Percentiles rank a stretch among this genome's conserved stretches.
Evolutionary conservation across 2,329 filamentous ascomycete species (phyloP).

Genomic region (Colletotrichum viniferum): DNA sequence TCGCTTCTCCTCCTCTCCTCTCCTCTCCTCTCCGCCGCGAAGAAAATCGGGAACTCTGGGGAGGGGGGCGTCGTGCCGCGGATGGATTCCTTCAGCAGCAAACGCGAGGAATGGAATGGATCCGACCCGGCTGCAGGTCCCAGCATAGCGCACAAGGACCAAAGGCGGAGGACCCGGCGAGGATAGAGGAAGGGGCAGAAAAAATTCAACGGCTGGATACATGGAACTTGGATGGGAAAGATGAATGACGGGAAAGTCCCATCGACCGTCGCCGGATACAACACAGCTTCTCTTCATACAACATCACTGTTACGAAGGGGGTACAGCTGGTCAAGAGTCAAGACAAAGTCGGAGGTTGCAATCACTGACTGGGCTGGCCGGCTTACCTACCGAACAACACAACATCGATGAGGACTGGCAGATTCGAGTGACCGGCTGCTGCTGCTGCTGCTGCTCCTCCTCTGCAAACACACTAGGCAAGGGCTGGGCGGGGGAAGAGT

Average conservation of each 20-base stretch:
- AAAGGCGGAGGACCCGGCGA: slow-evolving; percentile 13
- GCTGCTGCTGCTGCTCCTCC: neutral
- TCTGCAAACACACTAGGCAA: neutral
- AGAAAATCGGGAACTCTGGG: slow-evolving; percentile 6
- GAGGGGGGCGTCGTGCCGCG: slow-evolving; percentile 2
- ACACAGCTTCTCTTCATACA: neutral
- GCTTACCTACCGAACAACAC: neutral
- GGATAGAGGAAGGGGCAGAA: neutral
- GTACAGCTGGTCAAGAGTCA: neutral
- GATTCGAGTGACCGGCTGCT: neutral
- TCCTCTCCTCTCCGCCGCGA: neutral
- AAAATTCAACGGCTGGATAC: neutral
- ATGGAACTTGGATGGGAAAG: neutral
- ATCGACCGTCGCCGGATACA: neutral
- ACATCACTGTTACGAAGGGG: neutral
- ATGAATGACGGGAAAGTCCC: neutral
- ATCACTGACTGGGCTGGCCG: neutral
- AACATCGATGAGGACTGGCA: neutral
- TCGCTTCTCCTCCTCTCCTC: neutral
- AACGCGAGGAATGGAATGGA: slow-evolving; percentile 10
- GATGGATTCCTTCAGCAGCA: slow-evolving; percentile 17
- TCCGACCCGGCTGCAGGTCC: slow-evolving; percentile 18
- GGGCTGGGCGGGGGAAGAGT: slow-evolving; percentile 6
- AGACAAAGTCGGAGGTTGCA: neutral
- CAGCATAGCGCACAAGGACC: slow-evolving; percentile 13